Evolutionary conservation across 345 rosid species (phyloP), one percentile per base, ranked within the genome.

Genomic region (Reutealis trisperma): DNA sequence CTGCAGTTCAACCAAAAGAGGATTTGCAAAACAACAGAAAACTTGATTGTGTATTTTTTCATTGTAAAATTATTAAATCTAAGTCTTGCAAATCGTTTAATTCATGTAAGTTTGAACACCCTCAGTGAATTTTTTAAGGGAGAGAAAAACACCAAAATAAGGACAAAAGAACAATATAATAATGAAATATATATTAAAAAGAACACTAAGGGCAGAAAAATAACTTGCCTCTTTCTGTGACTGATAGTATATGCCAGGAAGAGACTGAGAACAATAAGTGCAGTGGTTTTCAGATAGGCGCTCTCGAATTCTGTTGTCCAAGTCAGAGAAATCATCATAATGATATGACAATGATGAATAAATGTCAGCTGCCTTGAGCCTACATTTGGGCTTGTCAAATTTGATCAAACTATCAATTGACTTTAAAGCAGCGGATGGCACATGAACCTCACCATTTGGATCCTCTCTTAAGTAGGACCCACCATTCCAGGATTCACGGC

Each of bases 361-460:
- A 72, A 85, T 83, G 73, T 89, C 94, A 84, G 85, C 87, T 6
- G 89, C 91, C 93, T 90, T 93, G 65, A 89, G 90, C 80, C 87
- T 89, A 87, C 95, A 93, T 81, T 80, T 93, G 78, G 98, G 98
- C 91, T 91, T 92, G 83, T 96, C 97, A 83, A 96, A 96, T 85
- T 88, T 92, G 89, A 96, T 96, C 89, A 96, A 91, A 82, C 99
- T 93, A 77, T 96, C 98, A 87, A 93, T 90, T 66, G 97, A 92
- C 91, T 93, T 93, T 82, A 96, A 86, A 77, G 94, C 93, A 85
- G 84, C 91, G 71, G 98, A 93, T 5, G 99, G 98, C 87, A 93
- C 97, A 54, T 86, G 88, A 89, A 93, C 88, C 86, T 93, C 99
- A 74, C 97, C 98, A 83, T 81, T 88, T 75, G 83, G 58, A 77